Conservation (phyloP, 2,329 filamentous ascomycete genomes). For the Fusarium neocosmosporiellum region DNA sequence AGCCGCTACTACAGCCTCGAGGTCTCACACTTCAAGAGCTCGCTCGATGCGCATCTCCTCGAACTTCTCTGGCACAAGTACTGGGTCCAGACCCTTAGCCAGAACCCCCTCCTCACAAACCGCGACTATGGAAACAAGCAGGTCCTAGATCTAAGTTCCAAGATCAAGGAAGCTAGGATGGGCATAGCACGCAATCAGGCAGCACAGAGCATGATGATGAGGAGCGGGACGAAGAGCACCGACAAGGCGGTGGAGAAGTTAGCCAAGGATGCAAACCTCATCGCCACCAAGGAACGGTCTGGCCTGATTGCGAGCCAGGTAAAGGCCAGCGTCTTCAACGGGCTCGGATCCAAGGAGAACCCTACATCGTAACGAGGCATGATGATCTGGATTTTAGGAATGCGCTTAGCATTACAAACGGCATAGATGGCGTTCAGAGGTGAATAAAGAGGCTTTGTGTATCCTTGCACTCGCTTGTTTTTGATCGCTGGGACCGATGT, state of each 20-base stretch:
- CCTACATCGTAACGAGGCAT: conserved; percentile 23
- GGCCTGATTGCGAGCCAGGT: conserved; percentile 71
- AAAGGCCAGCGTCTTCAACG: conserved; percentile 71
- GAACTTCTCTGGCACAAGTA: conserved; percentile 98
- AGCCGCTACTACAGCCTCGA: conserved; percentile 92
- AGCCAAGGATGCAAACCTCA: conserved; percentile 68
- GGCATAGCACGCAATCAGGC: conserved; percentile 43
- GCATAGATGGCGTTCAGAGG: conserved; percentile 46
- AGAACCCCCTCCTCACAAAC: conserved; percentile 90
- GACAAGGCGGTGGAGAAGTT: conserved; percentile 69
- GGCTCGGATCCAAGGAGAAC: conserved; percentile 45
- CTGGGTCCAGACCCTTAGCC: conserved; percentile 95
- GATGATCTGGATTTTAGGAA: conserved; percentile 28
- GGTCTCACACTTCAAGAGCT: conserved; percentile 94
- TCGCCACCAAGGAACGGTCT: conserved; percentile 71
- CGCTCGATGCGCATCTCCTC: conserved; percentile 86
- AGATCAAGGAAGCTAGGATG: conserved; percentile 74
- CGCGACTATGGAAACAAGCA: conserved; percentile 94
- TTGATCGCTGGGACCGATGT: neutral
- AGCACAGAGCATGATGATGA: conserved; percentile 42
- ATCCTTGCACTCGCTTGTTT: neutral
- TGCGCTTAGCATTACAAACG: conserved; percentile 36
- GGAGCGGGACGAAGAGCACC: conserved; percentile 33
- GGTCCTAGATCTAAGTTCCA: conserved; percentile 86
- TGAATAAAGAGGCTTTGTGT: conserved; percentile 26